A percentile compares a stretch with the other conserved stretches of the same genome.
Evolutionary conservation across 1,284 basidiomycete genomes (phyloP).

Genomic region (Naganishia albida): DNA sequence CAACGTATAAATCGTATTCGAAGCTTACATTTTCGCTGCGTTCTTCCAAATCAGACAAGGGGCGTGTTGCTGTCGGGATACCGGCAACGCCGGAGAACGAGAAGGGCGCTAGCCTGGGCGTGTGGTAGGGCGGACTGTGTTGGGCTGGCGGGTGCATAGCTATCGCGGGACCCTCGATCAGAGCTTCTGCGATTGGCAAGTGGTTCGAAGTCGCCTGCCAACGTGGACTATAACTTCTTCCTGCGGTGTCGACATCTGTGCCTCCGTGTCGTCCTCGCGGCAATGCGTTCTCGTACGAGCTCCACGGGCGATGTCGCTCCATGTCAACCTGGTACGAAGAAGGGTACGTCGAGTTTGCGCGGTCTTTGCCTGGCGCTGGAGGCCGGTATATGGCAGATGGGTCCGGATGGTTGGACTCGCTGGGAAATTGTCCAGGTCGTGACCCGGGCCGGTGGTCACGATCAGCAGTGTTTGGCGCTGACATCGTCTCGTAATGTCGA

Average conservation of each 20-base stretch:
- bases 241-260: neutral
- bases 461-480: conserved; percentile 8
- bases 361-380: neutral
- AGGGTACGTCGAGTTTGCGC: neutral
- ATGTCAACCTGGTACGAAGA: too few relatives aligned
- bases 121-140: too few relatives aligned
- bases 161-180: too few relatives aligned
- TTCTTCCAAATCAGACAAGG: neutral
- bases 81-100: too few relatives aligned
- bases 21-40: conserved; percentile 14
- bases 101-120: too few relatives aligned
- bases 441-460: too few relatives aligned
- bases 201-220: too few relatives aligned
- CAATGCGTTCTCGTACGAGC: neutral
- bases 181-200: too few relatives aligned
- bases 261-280: neutral
- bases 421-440: neutral
- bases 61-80: neutral
- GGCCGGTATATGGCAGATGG: neutral
- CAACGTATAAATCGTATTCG: neutral
- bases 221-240: too few relatives aligned
- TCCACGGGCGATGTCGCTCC: neutral
- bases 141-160: too few relatives aligned
- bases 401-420: neutral
- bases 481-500: neutral